Evolutionary conservation across 208 protist genomes (phyloP).

Genomic region (Trypanosoma scelopori): DNA sequence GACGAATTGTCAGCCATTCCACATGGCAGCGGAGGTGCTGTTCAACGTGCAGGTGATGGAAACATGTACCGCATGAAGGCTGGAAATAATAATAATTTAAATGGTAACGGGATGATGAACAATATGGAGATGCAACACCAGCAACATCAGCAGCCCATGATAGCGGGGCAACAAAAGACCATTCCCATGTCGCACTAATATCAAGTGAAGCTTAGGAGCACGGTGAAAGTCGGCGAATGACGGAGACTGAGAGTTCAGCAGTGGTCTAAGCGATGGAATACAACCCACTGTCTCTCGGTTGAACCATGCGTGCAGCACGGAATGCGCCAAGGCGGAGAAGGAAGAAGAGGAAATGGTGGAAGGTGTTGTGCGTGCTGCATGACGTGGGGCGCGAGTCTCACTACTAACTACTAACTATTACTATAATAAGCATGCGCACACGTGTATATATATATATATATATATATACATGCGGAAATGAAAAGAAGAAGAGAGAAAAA

Average conservation of each 20-base stretch:
- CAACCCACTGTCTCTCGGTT: no score
- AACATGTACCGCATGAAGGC: constrained; percentile 13
- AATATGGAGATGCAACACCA: constrained; percentile 6
- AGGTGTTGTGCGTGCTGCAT: not conserved
- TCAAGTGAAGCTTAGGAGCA: no score
- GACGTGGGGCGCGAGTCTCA: no score
- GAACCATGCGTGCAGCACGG: no score
- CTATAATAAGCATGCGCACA: no score
- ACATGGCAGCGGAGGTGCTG: constrained; percentile 11
- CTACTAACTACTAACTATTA: no score
- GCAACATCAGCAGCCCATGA: constrained; percentile 9
- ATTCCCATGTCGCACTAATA: not conserved
- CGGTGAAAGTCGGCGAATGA: no score
- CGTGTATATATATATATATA: no score
- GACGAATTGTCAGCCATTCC: constrained; percentile 60
- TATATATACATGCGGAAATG: no score
- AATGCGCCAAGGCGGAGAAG: constrained; percentile 11
- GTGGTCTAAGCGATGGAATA: no score
- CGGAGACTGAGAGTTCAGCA: no score
- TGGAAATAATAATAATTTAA: constrained; percentile 9
- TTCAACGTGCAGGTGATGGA: constrained; percentile 17
- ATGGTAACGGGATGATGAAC: constrained; percentile 2
- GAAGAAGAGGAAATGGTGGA: not conserved
- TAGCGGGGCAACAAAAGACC: not conserved
- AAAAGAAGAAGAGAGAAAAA: no score